Evolutionary conservation across 1,284 basidiomycete genomes (phyloP).

Genomic region (Heliocybe sulcata): DNA sequence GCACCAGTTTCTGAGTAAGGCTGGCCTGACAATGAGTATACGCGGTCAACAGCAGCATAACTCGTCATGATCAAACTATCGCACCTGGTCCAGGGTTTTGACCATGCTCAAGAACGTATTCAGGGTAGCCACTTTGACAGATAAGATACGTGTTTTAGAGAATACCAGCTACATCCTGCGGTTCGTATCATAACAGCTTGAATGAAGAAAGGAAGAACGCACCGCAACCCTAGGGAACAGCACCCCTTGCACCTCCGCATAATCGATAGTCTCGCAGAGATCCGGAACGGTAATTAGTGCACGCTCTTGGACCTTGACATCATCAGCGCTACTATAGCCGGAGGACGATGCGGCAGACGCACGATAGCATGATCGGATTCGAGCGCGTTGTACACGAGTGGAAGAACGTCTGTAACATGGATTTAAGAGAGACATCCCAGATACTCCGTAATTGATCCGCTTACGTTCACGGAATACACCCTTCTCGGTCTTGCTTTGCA

Average conservation of each 20-base stretch:
- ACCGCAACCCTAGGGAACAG: slow-evolving; percentile 86
- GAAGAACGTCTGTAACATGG: slow-evolving; percentile 70
- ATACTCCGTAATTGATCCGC: slow-evolving; percentile 20
- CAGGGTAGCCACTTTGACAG: slow-evolving; percentile 87
- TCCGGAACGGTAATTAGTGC: slow-evolving; percentile 82
- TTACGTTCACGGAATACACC: slow-evolving; percentile 82
- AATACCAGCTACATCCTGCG: slow-evolving; percentile 65
- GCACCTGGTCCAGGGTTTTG: slow-evolving; percentile 90
- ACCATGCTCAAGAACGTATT: slow-evolving; percentile 90
- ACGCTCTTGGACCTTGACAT: slow-evolving; percentile 78
- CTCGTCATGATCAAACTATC: slow-evolving; percentile 11
- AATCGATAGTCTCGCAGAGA: slow-evolving; percentile 90
- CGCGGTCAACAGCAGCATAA: background rate
- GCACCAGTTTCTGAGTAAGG: slow-evolving; percentile 92
- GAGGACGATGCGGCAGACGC: slow-evolving; percentile 14
- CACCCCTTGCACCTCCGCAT: slow-evolving; percentile 82
- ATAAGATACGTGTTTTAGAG: slow-evolving; percentile 80
- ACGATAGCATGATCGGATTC: slow-evolving; percentile 87
- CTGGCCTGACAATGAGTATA: slow-evolving; percentile 40
- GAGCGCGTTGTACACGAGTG: slow-evolving; percentile 91
- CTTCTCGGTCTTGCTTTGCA: slow-evolving; percentile 89
- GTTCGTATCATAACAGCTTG: slow-evolving; percentile 1
- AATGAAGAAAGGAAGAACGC: slow-evolving; percentile 23
- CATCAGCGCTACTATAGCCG: slow-evolving; percentile 8
- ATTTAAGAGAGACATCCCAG: background rate